Conservation (phyloP, 305 asterid genomes). For the Euphrasia arctica region DNA sequence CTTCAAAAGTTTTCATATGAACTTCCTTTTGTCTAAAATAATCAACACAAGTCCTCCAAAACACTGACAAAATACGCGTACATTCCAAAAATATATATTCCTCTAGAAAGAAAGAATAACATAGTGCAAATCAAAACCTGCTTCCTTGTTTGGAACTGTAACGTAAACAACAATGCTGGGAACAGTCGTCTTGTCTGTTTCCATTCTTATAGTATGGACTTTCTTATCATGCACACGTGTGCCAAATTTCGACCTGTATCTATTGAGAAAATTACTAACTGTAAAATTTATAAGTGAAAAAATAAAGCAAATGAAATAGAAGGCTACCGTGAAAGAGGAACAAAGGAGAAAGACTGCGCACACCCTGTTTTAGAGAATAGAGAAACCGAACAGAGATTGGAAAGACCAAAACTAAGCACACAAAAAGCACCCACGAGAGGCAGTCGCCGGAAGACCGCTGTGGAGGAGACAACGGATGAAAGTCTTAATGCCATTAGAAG, state of each 20-base stretch:
- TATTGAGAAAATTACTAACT: conserved; percentile 4
- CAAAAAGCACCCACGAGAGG: conserved; percentile 89
- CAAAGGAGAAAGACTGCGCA: conserved; percentile 48
- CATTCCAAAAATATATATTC: neutral
- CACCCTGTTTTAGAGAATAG: conserved; percentile 40
- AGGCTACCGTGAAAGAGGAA: conserved; percentile 48
- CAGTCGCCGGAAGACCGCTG: conserved; percentile 54
- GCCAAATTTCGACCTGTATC: conserved; percentile 42
- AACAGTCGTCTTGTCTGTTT: conserved; percentile 51
- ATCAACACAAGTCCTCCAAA: neutral
- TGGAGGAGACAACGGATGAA: conserved; percentile 58
- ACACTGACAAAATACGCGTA: neutral
- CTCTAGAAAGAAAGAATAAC: neutral
- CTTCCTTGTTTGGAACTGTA: conserved; percentile 92
- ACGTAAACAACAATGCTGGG: conserved; percentile 96
- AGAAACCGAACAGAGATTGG: conserved; percentile 52
- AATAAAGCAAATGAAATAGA: neutral
- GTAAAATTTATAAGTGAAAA: conserved; percentile 15
- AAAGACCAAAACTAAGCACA: conserved; percentile 67
- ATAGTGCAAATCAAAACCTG: conserved; percentile 45
- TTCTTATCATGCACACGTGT: conserved; percentile 34
- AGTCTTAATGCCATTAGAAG: conserved; percentile 67
- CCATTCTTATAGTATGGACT: conserved; percentile 59
- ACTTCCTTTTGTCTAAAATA: neutral
- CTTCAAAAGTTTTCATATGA: neutral